Base-by-base conservation (phyloP, 352 stramenopile species). In the Pythium angustatum region DNA sequence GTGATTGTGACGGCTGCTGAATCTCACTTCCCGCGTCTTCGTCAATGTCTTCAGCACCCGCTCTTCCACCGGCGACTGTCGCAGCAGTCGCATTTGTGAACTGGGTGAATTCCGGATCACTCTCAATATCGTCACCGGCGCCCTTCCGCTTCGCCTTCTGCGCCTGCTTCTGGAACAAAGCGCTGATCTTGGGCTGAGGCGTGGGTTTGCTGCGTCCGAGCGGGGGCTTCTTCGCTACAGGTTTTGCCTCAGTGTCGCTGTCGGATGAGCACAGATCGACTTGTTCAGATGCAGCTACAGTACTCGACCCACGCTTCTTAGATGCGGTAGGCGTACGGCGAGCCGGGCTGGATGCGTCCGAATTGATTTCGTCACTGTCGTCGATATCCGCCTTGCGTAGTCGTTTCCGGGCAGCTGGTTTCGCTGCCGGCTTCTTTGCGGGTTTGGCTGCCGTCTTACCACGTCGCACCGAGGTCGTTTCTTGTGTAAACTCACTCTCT, bases 51-150 rank as follows among this genome's bases (percentile, higher is more conserved):
- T 43, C 36, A 22, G 54, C 58, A 47, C 10, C 56, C n/a, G 19
- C 33, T 60, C 41, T 19, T n/a, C 54, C 38, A 17, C 58, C 51
- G 5, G 12, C 43, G 15, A 65, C 41, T 2, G 58, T 54, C 5
- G 51, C 54, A 1, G 58, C 59, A 12, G 48, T 58, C 14, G 61
- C 44, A 33, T 65, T 61, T 8, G 74, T 72, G 28, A 91, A 55
- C 54, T 87, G 58, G 22, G 77, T 85, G 40, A 93, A 93, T 55
- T 90, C 81, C 1, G 74, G 44, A 49, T 93, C 83, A 30, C 79
- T 88, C 64, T 93, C 83, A n/a, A 90, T 69, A 17, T 87, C 79
- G 60, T 90, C 81, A 22, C 83, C 69, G 14, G 73, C 53, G 5
- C 47, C n/a, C 17, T 49, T 63, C 19, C 12, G 2, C 28, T 53